Percentiles rank a stretch among this genome's conserved stretches.
Conservation (phyloP, 371 early-diverging fungal genomes). For the Lichtheimia hyalospora region DNA sequence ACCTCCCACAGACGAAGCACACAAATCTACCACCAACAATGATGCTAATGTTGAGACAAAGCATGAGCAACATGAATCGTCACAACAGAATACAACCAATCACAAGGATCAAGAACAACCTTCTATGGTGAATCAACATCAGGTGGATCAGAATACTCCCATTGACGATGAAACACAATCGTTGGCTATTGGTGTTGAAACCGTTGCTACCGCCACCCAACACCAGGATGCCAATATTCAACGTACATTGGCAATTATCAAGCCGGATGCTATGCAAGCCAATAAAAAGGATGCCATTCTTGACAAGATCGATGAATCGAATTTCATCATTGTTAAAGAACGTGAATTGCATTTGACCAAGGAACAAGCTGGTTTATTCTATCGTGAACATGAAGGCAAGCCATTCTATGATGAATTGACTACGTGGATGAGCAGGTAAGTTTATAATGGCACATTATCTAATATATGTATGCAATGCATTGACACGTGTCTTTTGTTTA, state of each 20-base stretch:
- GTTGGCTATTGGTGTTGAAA: background rate
- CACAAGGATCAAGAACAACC: background rate
- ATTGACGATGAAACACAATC: background rate
- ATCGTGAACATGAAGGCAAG: conserved; percentile 71
- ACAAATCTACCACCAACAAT: no score
- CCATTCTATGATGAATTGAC: conserved; percentile 73
- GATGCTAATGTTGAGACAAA: no score
- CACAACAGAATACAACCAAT: no score
- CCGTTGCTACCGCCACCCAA: background rate
- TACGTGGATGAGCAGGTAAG: conserved; percentile 74
- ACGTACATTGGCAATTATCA: conserved; percentile 37
- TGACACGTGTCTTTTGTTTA: conserved; percentile 4
- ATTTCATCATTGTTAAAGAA: conserved; percentile 62
- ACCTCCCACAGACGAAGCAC: no score
- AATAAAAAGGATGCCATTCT: conserved; percentile 59
- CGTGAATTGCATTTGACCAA: conserved; percentile 52
- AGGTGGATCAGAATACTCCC: background rate
- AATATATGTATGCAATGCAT: background rate
- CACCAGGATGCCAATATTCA: conserved; percentile 29
- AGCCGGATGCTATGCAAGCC: conserved; percentile 36
- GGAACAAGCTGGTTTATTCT: conserved; percentile 63
- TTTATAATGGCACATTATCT: conserved; percentile 8
- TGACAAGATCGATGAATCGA: conserved; percentile 49
- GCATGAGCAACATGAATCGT: no score
- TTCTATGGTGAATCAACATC: background rate